Evolutionary conservation across 768 basidiomycete species (phyloP), one percentile per base, ranked within the genome.

Genomic region (Phanerochaete sordida): DNA sequence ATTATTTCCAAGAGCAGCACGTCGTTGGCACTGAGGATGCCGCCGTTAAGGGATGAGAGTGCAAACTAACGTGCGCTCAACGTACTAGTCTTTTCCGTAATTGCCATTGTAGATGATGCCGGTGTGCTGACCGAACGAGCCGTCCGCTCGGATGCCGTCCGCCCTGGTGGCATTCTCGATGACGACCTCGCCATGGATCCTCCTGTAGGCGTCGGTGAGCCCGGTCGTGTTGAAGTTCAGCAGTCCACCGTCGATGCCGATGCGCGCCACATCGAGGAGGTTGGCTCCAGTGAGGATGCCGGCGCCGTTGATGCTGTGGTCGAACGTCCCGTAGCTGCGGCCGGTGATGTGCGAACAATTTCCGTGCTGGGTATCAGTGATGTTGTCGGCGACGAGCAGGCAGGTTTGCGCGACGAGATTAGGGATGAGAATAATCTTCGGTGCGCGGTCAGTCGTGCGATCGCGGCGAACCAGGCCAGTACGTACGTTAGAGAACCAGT

Each of bases 391-490:
- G 51, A 88, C 71, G 3, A 88, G 72, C 0, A 88, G 72, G 66
- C 86, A 88, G 0, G 77, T 73, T 66, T 82, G 78, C n/a, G 80
- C 78, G 37, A 83, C 82, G 19, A 85, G 72, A 44, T 75, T 76
- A 0, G 88, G 87, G 13, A 86, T 82, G 19, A 82, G 76, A 48
- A 90, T 87, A 33, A 85, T 76, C 81, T 87, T 56, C n/a, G n/a
- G n/a, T n/a, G n/a, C n/a, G n/a, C n/a, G n/a, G n/a, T n/a, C n/a
- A n/a, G n/a, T n/a, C n/a, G n/a, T n/a, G n/a, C n/a, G n/a, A n/a
- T n/a, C n/a, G n/a, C n/a, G 55, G 28, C 35, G 21, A 27, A 26
- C n/a, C 57, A 31, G 15, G 31, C 15, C 28, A n/a, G 2, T 19
- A 58, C 79, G 11, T 46, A 83, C 83, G 62, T 85, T 86, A 4